Evolutionary conservation across 2,329 filamentous ascomycete genomes (phyloP), one percentile per base, ranked within the genome.

Genomic region (Paecilomyces variotii): DNA sequence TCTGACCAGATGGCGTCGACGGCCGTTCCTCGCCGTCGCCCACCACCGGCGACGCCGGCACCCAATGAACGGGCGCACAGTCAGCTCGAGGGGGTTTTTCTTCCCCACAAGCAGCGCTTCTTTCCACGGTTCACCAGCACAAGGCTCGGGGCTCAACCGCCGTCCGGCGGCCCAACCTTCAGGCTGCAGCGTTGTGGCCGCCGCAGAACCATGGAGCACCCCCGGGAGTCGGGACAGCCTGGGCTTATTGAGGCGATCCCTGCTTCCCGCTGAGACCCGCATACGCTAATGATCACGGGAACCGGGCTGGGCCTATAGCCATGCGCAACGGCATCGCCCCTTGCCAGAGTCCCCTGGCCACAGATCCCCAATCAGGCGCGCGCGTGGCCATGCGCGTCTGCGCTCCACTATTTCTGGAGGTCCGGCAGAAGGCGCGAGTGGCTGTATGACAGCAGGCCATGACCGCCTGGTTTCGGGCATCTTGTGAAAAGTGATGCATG

Each of bases 211-310:
- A 45, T 45, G 39, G 39, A 32, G 39, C 39, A 19, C 39, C 35
- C 35, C 35, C 35, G 35, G 35, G 14, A 19, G 39, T 19, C 39
- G 39, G 39, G 39, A 24, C 39, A 45, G 39, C 12, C 39, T 45
- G 39, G 39, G 11, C 34, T 24, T 27, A 26, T 28, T 27, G 24
- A 32, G 30, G 39, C 45, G 45, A 56, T 45, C 55, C 55, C 39
- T 56, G 55, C 55, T 51, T 56, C 39, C 55, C 35, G 35, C 26
- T 10, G 54, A 62, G 63, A 64, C 64, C 67, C 66, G 67, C 66
- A 68, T 65, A 65, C 56, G 54, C 24, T 39, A 53, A 58, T 55
- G 55, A 63, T 68, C 67, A 68, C 66, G 66, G 66, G 67, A 68
- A 64, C 63, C 61, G 35, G 11, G 25, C 19, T 25, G 25, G 27